Evolutionary conservation across 768 basidiomycete genomes (phyloP).

Genomic region (Lactarius evosmus): DNA sequence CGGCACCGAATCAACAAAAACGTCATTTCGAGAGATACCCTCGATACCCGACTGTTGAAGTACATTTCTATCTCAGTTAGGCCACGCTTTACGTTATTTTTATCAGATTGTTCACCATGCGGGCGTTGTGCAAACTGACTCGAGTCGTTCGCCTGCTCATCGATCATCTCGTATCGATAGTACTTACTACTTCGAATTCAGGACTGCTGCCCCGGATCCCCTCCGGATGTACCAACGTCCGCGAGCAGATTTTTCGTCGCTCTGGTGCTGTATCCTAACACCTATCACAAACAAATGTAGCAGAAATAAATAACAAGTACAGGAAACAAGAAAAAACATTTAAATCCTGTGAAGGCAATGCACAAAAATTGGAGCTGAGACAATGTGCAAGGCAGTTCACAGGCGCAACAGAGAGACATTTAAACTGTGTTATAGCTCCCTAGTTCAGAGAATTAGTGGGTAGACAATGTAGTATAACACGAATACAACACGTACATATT

Average conservation of each 20-base stretch:
- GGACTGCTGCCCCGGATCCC: too few species aligned
- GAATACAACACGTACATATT: slow-evolving; percentile 53
- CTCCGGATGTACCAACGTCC: too few species aligned
- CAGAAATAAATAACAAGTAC: slow-evolving; percentile 10
- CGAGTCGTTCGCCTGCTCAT: too few species aligned
- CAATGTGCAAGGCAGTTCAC: slow-evolving; percentile 11
- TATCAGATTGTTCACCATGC: too few species aligned
- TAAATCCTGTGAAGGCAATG: slow-evolving; percentile 13
- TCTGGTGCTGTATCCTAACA: slow-evolving; percentile 11
- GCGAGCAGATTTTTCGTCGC: slow-evolving; percentile 4
- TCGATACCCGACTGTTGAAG: too few species aligned
- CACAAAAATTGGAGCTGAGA: slow-evolving; percentile 12
- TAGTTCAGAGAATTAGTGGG: slow-evolving; percentile 14
- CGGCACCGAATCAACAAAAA: too few species aligned
- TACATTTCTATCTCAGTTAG: too few species aligned
- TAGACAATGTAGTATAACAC: not conserved
- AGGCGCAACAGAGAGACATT: not conserved
- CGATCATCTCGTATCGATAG: too few species aligned
- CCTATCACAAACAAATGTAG: slow-evolving; percentile 18
- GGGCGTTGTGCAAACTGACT: too few species aligned
- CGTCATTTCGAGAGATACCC: too few species aligned
- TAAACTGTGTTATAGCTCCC: slow-evolving; percentile 30
- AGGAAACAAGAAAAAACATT: slow-evolving; percentile 21
- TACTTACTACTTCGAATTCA: too few species aligned
- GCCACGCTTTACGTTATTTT: too few species aligned